Evolutionary conservation across 1,284 basidiomycete species (phyloP).

Genomic region (Gymnopus androsaceus): DNA sequence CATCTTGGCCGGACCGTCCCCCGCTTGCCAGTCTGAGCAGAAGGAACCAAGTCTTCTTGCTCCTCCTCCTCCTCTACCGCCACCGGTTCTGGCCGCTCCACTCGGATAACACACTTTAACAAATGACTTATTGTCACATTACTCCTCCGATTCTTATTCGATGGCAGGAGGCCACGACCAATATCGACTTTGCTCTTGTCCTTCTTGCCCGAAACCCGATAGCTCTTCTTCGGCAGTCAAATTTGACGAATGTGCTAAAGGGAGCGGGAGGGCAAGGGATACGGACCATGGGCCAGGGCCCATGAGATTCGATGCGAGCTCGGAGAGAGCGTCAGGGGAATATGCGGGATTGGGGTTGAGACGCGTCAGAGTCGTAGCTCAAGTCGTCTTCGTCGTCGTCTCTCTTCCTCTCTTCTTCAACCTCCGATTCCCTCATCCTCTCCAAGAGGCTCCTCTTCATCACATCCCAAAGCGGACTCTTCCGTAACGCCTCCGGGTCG

Average conservation of each 20-base stretch:
- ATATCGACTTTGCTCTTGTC: not conserved
- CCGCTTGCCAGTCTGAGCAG: too few relatives aligned
- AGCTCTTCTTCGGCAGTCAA: not conserved
- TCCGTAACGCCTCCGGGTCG: conserved; percentile 51
- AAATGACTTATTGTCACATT: conserved; percentile 81
- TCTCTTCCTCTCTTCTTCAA: not conserved
- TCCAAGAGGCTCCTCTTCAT: conserved; percentile 1
- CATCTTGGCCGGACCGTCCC: not conserved
- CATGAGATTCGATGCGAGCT: conserved; percentile 63
- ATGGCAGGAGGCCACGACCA: conserved; percentile 3
- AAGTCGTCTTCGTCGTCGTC: not conserved
- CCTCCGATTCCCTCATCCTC: not conserved
- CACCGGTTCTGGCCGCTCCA: conserved; percentile 74
- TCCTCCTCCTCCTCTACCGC: not conserved
- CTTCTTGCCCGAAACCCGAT: not conserved
- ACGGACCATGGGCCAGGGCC: conserved; percentile 78
- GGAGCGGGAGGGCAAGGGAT: conserved; percentile 56
- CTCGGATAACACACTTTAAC: conserved; percentile 83
- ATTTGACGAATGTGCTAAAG: conserved; percentile 65
- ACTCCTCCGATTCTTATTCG: conserved; percentile 73
- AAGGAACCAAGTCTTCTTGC: too few relatives aligned
- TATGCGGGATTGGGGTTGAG: not conserved
- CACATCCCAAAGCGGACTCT: conserved; percentile 43
- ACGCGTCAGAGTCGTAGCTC: too few relatives aligned
- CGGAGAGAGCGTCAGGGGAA: conserved; percentile 30